A percentile compares a stretch with the other conserved stretches of the same genome.
Conservation (phyloP, 768 basidiomycete genomes). For the Rickenella mellea region DNA sequence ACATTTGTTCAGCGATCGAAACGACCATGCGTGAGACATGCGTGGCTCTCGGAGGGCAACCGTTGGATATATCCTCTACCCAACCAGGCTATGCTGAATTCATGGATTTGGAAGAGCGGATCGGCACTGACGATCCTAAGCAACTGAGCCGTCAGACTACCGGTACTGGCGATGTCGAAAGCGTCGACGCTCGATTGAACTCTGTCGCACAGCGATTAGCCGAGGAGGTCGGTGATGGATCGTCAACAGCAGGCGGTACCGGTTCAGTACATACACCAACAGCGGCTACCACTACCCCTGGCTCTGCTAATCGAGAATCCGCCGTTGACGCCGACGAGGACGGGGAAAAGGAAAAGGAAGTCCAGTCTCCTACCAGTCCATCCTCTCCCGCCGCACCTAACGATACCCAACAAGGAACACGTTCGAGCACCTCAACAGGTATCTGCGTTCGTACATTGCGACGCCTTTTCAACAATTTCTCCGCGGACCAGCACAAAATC, state of each 20-base stretch:
- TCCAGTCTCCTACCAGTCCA: not conserved
- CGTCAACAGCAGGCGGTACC: not conserved
- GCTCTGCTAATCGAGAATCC: not conserved
- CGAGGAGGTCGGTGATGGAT: not conserved
- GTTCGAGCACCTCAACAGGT: not conserved
- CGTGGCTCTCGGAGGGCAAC: conserved; percentile 7
- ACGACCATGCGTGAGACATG: conserved; percentile 11
- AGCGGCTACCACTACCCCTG: not conserved
- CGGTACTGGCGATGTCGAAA: not conserved
- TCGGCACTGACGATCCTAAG: not conserved
- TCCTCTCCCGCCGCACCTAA: not conserved
- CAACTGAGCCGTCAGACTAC: not conserved
- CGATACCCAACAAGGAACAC: not conserved
- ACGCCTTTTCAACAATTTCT: conserved; percentile 10
- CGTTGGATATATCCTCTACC: conserved; percentile 3
- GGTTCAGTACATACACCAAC: not conserved
- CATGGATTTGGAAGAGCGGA: conserved; percentile 8
- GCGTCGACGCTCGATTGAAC: not conserved
- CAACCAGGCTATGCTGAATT: conserved; percentile 9
- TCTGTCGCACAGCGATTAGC: not conserved
- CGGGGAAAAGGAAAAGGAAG: not conserved
- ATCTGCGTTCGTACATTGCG: conserved; percentile 1
- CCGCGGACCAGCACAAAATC: conserved; percentile 12
- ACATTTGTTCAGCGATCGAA: conserved; percentile 6
- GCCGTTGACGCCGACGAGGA: not conserved